These are phyloP conservation scores for Mycena olivaceomarginata DNA, from an alignment of 768 basidiomycete genomes.

Conservation along the genomic window DNA sequence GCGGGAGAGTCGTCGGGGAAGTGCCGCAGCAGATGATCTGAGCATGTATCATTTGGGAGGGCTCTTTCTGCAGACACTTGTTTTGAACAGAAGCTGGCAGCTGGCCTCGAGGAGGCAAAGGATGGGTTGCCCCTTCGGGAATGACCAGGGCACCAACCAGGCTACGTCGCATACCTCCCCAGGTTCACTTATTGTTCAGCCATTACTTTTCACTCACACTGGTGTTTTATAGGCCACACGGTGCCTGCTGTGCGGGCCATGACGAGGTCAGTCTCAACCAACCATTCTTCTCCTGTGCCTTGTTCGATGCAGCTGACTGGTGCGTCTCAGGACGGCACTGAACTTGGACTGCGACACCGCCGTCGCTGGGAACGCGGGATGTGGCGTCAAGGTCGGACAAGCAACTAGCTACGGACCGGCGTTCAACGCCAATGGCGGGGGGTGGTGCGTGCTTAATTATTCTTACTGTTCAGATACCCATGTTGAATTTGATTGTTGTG, in stretches of 20 bases:
- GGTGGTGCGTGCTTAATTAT: slow-evolving; percentile 64
- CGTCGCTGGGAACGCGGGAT: slow-evolving; percentile 69
- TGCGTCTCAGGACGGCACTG: slow-evolving; percentile 50
- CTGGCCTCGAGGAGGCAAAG: too few species aligned
- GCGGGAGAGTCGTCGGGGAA: too few species aligned
- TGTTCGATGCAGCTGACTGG: too few species aligned
- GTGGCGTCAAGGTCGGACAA: slow-evolving; percentile 62
- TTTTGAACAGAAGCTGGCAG: too few species aligned
- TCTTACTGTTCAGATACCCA: not conserved
- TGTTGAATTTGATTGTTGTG: too few species aligned
- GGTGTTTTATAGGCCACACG: slow-evolving; percentile 54
- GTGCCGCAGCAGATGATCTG: too few species aligned
- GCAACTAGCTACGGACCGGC: slow-evolving; percentile 71
- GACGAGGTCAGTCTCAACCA: slow-evolving; percentile 51
- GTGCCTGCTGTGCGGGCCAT: too few species aligned
- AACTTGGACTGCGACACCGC: slow-evolving; percentile 65
- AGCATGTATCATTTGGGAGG: too few species aligned
- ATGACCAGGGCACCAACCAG: slow-evolving; percentile 63
- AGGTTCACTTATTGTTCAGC: slow-evolving; percentile 47
- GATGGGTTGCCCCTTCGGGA: slow-evolving; percentile 38
- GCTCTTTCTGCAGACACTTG: too few species aligned
- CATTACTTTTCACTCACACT: not conserved
- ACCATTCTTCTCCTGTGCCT: not conserved
- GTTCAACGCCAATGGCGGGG: slow-evolving; percentile 77
- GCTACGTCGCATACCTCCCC: slow-evolving; percentile 65